Conservation (phyloP, 2,329 filamentous ascomycete genomes). For the Pezicula neosporulosa region DNA sequence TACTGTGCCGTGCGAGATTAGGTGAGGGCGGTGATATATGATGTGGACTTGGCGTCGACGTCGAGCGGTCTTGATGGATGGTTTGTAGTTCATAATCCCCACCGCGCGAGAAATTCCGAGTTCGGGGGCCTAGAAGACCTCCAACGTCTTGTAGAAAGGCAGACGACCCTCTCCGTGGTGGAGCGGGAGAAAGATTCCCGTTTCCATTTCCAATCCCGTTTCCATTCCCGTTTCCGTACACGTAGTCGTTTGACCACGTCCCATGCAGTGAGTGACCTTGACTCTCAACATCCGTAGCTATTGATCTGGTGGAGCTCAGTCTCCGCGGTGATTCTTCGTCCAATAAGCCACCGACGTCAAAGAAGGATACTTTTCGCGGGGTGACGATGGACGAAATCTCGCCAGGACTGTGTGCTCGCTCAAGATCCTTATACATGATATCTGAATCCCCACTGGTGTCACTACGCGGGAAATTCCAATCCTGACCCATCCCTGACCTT, state of each 20-base stretch:
- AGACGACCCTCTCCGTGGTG: constrained; percentile 50
- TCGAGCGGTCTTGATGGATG: constrained; percentile 15
- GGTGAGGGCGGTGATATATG: constrained; percentile 8
- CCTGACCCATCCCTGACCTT: constrained; percentile 9
- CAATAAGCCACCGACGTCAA: constrained; percentile 78
- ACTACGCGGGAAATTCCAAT: constrained; percentile 26
- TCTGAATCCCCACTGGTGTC: constrained; percentile 38
- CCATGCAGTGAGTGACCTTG: constrained; percentile 12
- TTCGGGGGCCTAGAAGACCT: constrained; percentile 43
- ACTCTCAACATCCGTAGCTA: constrained; percentile 24
- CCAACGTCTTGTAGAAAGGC: constrained; percentile 57
- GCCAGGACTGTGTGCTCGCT: constrained; percentile 15
- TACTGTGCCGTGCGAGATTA: constrained; percentile 20
- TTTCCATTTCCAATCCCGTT: background rate
- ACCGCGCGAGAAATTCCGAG: constrained; percentile 18
- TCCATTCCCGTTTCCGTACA: background rate
- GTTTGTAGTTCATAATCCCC: constrained; percentile 24
- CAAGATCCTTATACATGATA: constrained; percentile 30
- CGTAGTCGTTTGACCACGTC: constrained; percentile 16
- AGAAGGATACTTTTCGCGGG: constrained; percentile 69
- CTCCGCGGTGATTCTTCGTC: constrained; percentile 40
- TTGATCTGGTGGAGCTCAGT: constrained; percentile 19
- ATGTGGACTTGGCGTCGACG: background rate
- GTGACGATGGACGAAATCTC: constrained; percentile 34
- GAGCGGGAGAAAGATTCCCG: constrained; percentile 34